Base-by-base conservation (phyloP, 306 rosid species). In the Clitoria ternatea region DNA sequence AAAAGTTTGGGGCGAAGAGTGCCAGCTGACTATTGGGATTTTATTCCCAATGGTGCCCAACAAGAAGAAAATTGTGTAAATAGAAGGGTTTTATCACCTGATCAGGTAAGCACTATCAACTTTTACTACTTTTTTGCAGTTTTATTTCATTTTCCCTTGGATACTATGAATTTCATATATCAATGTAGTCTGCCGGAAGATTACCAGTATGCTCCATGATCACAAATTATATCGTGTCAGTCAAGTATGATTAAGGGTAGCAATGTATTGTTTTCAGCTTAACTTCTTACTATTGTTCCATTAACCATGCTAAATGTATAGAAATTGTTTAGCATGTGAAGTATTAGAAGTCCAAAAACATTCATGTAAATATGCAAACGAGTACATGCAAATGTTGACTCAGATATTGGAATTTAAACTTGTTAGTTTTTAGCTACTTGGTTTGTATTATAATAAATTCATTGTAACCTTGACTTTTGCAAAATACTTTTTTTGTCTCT, bases 21-120 rank as follows among this genome's bases (percentile, higher is more conserved):
- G 59, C 88, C 99, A 14, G 62, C 72, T 72, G 92, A 91, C 63
- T 94, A 78, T 82, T 94, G 99, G 99, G 81, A 85, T 76, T 91
- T 91, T 74, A 70, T 94, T 55, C 91, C 92, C 23, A 61, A 48
- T 61, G 97, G 86, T 77, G 70, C 68, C 22, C 96, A 87, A 23
- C 83, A 76, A 67, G 97, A 91, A 23, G 97, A 86, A 73, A 83
- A 57, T 35, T 48, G 37, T 53, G 61, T 45, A 47, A 82, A 83
- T 68, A 83, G 79, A 81, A 91, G 88, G 70, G 80, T 87, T 80
- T 83, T 94, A 70, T 89, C 99, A 29, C 95, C 89, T 42, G 76
- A 53, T 12, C 99, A 94, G 99, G 99, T 91, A 85, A 85, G 37
- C 54, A 52, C 45, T 18, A 14, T 55, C 72, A 7, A 49, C 78